These are phyloP conservation scores for Penicillium herquei DNA, from an alignment of 495 filamentous ascomycete species.

Conservation along the genomic window DNA sequence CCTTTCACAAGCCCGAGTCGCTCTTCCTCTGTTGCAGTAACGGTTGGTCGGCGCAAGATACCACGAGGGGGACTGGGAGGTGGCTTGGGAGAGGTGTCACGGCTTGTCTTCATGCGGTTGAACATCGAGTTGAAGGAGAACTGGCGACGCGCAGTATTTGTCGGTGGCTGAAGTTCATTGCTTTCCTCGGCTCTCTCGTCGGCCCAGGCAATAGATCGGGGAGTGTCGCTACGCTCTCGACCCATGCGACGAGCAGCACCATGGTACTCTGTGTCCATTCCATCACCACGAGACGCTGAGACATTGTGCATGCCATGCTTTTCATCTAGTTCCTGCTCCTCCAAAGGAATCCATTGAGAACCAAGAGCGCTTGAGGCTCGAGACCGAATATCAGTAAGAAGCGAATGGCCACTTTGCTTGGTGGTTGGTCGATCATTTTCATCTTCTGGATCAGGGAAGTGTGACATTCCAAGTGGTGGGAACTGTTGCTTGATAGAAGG, in stretches of 20 bases:
- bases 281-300: constrained; percentile 36
- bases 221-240: constrained; percentile 33
- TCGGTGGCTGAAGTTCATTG: constrained; percentile 11
- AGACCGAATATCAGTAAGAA: constrained; percentile 61
- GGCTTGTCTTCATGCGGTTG: constrained; percentile 39
- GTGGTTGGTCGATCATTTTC: constrained; percentile 36
- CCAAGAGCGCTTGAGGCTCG: constrained; percentile 38
- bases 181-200: constrained; percentile 27
- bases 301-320: constrained; percentile 17
- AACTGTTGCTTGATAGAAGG: constrained; percentile 55
- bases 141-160: constrained; percentile 59
- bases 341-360: constrained; percentile 33
- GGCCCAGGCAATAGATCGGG: constrained; percentile 33
- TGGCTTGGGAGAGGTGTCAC: constrained; percentile 31
- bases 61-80: constrained; percentile 26
- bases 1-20: constrained; percentile 81
- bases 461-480: constrained; percentile 85
- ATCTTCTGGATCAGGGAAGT: constrained; percentile 66
- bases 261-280: constrained; percentile 41
- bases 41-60: constrained; percentile 44
- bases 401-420: constrained; percentile 33
- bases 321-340: constrained; percentile 30
- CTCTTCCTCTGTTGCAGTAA: constrained; percentile 81
- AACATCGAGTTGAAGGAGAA: constrained; percentile 92
- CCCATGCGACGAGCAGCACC: constrained; percentile 22